Conservation (phyloP, 176 grass and related monocot genomes). For the Miscanthus lutarioriparius region DNA sequence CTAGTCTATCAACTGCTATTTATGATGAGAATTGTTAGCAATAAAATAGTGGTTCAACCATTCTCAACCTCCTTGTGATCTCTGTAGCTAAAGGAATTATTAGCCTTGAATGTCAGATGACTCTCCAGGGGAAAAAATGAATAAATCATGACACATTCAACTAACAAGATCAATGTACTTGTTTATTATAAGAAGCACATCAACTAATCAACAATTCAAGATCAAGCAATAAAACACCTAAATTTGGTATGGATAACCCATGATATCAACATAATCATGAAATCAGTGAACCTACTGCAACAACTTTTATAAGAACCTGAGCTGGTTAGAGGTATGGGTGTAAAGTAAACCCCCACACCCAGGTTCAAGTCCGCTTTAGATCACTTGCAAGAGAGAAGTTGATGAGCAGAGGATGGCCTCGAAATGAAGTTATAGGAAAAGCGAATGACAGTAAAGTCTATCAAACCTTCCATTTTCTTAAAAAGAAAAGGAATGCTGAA, state of each 20-base stretch:
- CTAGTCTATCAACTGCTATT: not conserved
- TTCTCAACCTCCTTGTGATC: not conserved
- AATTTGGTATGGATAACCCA: slow-evolving; percentile 19
- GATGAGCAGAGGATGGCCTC: not conserved
- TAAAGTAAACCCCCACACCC: not conserved
- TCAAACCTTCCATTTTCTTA: not conserved
- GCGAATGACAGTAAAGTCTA: slow-evolving; percentile 5
- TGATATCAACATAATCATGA: not conserved
- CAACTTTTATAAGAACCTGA: slow-evolving; percentile 10
- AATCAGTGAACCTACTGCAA: slow-evolving; percentile 16
- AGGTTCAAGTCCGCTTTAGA: not conserved
- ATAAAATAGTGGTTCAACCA: not conserved
- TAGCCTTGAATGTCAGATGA: not conserved
- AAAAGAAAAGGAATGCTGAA: not conserved
- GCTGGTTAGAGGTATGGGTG: not conserved
- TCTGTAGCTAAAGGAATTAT: not conserved
- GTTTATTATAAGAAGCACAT: not conserved
- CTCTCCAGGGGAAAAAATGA: not conserved
- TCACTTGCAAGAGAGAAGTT: slow-evolving; percentile 18
- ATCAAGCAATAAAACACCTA: slow-evolving; percentile 20
- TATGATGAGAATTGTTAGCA: slow-evolving; percentile 14
- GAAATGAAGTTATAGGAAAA: slow-evolving; percentile 1
- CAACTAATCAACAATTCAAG: slow-evolving; percentile 25
- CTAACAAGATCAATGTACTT: not conserved
- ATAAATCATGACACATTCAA: not conserved